These are phyloP conservation scores for Candida mattraensis DNA, from an alignment of 805 yeast genomes.

Conservation along the genomic window DNA sequence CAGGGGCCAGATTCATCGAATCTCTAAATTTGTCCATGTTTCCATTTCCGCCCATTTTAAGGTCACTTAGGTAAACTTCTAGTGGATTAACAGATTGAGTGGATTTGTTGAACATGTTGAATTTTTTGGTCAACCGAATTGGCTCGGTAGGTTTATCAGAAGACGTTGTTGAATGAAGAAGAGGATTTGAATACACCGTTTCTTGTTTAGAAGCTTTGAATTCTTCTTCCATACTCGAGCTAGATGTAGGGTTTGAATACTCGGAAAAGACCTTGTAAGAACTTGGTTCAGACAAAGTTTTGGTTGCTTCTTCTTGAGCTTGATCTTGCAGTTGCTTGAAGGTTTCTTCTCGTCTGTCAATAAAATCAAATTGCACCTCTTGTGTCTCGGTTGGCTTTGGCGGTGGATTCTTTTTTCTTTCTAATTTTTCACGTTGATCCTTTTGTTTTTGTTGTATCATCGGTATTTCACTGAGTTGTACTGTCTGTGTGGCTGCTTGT, in stretches of 20 bases:
- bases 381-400: slow-evolving; percentile 29
- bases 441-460: too few relatives aligned
- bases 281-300: slow-evolving; percentile 26
- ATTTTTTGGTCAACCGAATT: slow-evolving; percentile 14
- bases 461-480: slow-evolving; percentile 21
- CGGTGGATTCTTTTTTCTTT: slow-evolving; percentile 27
- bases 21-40: slow-evolving; percentile 39
- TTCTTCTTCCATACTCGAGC: slow-evolving; percentile 24
- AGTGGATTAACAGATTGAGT: slow-evolving; percentile 44
- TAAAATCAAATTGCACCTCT: slow-evolving; percentile 26
- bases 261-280: slow-evolving; percentile 32
- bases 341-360: slow-evolving; percentile 32
- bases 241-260: slow-evolving; percentile 32
- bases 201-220: slow-evolving; percentile 12
- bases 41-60: slow-evolving; percentile 43
- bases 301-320: slow-evolving; percentile 27
- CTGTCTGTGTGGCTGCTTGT: slow-evolving; percentile 5
- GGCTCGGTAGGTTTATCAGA: slow-evolving; percentile 20
- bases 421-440: slow-evolving; percentile 13
- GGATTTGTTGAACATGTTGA: slow-evolving; percentile 15
- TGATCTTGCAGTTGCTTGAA: slow-evolving; percentile 29
- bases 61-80: slow-evolving; percentile 51
- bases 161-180: slow-evolving; percentile 19
- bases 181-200: slow-evolving; percentile 25
- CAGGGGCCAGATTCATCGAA: slow-evolving; percentile 27